Base-by-base conservation (phyloP, 2,329 filamentous ascomycete species). In the Berkeleyomyces basicola region DNA sequence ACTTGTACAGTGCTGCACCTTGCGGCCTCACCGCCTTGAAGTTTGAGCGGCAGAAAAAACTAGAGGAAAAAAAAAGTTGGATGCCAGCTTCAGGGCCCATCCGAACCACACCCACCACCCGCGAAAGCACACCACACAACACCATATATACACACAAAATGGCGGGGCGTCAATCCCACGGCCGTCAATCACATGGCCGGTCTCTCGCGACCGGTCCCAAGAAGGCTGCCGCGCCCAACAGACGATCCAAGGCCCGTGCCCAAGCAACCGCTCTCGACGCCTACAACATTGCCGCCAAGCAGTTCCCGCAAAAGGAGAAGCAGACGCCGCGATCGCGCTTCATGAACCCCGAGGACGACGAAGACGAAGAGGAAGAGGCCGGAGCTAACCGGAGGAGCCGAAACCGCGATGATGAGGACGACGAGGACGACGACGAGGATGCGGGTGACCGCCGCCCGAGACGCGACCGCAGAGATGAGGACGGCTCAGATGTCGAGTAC, bases 101-200 rank as follows among this genome's bases (percentile, higher is more conserved):
- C 63, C 7, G 39, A 62, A 58, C 31, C 31, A 46, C 11, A 9
- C 14, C 42, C 14, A 44, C 60, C 23, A 64, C 42, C 6, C 23
- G 5, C 53, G 10, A 40, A 65, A 46, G 33, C 44, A 46, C 11
- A 43, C 44, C 47, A 33, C 33, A 47, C 59, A 53, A 36, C 57
- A 14, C 43, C 47, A 55, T 10, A 47, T 40, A 23, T 36, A 65
- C 72, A 63, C 46, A 36, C 31, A 62, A n/a, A 16, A 83, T 83
- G 81, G 77, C 79, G 23, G 81, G 81, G 70, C 77, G 81, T 66
- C 81, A 83, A 73, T 74, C 81, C 53, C 80, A 83, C 70, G 81
- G 81, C 42, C 72, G 80, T 67, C 72, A 80, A 23, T 71, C 83
- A 31, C 70, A 79, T 66, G 70, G 75, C 9, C 69, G 69, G 46